Evolutionary conservation across 176 grass and related monocot genomes (phyloP).

Genomic region (Hyparrhenia diplandra): DNA sequence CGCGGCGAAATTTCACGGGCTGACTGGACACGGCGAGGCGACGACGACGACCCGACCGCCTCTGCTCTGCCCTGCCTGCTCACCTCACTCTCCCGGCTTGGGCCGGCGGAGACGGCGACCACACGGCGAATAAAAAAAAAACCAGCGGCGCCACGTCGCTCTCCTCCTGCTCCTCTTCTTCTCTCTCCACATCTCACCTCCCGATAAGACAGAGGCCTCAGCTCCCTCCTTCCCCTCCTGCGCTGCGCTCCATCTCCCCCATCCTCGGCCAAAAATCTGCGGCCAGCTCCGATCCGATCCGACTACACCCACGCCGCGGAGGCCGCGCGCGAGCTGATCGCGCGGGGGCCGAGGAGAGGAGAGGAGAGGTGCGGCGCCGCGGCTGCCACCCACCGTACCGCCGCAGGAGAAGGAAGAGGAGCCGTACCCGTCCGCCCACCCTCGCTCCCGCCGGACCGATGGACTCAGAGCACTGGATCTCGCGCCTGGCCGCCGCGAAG

Average conservation of each 20-base stretch:
- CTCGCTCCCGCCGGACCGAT: constrained; percentile 17
- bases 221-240: neutral
- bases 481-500: constrained; percentile 85
- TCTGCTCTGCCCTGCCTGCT: neutral
- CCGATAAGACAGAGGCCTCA: constrained; percentile 15
- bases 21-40: neutral
- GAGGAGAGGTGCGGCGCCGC: constrained; percentile 7
- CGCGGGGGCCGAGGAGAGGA: constrained; percentile 23
- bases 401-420: neutral
- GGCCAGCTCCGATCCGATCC: neutral
- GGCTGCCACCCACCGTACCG: neutral
- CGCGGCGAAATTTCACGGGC: neutral
- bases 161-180: neutral
- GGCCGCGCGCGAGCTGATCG: neutral
- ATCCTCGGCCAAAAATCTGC: neutral
- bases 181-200: neutral
- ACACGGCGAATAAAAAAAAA: constrained; percentile 21
- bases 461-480: constrained; percentile 97
- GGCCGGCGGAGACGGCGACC: constrained; percentile 24
- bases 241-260: neutral
- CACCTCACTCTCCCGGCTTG: neutral
- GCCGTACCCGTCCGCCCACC: neutral
- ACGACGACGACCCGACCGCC: neutral
- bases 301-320: neutral
- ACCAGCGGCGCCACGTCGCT: neutral